Evolutionary conservation across 768 basidiomycete species (phyloP), one percentile per base, ranked within the genome.

Genomic region (Cystobasidium tubakii): DNA sequence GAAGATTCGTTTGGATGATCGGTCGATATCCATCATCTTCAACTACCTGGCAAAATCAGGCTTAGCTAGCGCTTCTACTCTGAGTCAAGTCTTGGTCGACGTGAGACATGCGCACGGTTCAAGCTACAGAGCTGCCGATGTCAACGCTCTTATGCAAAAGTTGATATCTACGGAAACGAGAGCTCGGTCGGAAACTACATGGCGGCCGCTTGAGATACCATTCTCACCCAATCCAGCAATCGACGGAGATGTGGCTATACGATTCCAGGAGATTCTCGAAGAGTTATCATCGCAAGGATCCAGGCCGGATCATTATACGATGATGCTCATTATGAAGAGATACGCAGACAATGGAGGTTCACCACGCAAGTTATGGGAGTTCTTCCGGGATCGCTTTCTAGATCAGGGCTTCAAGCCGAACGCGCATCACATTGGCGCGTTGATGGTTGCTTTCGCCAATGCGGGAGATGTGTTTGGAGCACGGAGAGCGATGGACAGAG

Each of bases 281-380:
- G 9, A 36, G 33, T 36, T 71, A 19, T 54, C 69, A 15, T 13
- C 13, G 39, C 53, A 27, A n/a, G 54, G 27, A 9, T 60, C 31
- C 33, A 55, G 54, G 21, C 69, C 69, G 15, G 54, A 71, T 36
- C 10, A 46, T 27, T 46, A 62, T 31, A 71, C 69, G 1, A 27
- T 55, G 33, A 36, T 55, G 54, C 53, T 71, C 23, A 23, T 71
- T 21, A 71, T 71, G 69, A 53, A 71, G 34, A 46, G 69, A 29
- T 71, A 29, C 42, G 69, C 69, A 23, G 54, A 71, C 55, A 60
- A 60, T 23, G 55, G 69, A 23, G 69, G 69, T 15, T 60, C 50
- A 7, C 69, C 69, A 10, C 21, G 23, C 12, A 71, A 27, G 10
- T 36, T 71, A 23, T 71, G 69, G 69, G 21, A 19, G 3, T 71